Conservation (phyloP, 495 filamentous ascomycete genomes). For the Hypoxylon lenormandii region DNA sequence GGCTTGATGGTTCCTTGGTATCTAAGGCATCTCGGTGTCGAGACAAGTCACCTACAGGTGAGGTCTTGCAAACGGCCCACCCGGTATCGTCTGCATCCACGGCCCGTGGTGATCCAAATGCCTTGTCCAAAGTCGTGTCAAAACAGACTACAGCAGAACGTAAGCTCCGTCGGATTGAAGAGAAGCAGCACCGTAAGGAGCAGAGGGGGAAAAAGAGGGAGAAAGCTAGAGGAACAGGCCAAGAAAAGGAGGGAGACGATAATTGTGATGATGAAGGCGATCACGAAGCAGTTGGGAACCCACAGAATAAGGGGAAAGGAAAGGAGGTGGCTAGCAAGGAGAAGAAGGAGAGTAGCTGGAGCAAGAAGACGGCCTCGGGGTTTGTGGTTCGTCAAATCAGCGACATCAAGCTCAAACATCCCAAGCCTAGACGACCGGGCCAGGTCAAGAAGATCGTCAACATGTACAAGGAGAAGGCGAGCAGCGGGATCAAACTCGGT, state of each 20-base stretch:
- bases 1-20: slow-evolving; percentile 42
- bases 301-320: slow-evolving; percentile 21
- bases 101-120: slow-evolving; percentile 20
- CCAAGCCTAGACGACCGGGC: slow-evolving; percentile 47
- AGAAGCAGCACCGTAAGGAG: slow-evolving; percentile 38
- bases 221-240: slow-evolving; percentile 36
- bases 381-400: slow-evolving; percentile 48
- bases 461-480: slow-evolving; percentile 50
- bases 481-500: slow-evolving; percentile 38
- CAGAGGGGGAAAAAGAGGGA: slow-evolving; percentile 33
- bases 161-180: slow-evolving; percentile 64
- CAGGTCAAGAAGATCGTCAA: slow-evolving; percentile 50
- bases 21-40: slow-evolving; percentile 33
- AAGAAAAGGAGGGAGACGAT: slow-evolving; percentile 15
- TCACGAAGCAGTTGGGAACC: neutral
- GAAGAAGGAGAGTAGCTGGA: slow-evolving; percentile 40
- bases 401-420: slow-evolving; percentile 48
- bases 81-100: slow-evolving; percentile 1
- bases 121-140: slow-evolving; percentile 52
- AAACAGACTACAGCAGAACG: slow-evolving; percentile 85
- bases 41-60: slow-evolving; percentile 1
- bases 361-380: slow-evolving; percentile 49
- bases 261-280: slow-evolving; percentile 4
- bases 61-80: neutral
- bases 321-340: slow-evolving; percentile 42